Conservation (phyloP, 176 grass and related monocot species). For the Zoysia pacifica region DNA sequence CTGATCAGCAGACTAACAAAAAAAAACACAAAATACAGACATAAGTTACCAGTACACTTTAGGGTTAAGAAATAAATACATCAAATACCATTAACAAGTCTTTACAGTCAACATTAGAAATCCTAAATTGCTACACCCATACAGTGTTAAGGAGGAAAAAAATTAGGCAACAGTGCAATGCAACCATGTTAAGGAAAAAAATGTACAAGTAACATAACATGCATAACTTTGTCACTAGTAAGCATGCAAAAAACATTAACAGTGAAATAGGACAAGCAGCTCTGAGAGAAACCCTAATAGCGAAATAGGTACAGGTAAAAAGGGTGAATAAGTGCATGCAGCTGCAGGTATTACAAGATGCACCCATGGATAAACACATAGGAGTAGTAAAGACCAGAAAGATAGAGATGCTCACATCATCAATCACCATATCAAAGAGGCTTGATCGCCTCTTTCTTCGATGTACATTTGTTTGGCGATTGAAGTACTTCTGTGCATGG, state of each 20-base stretch:
- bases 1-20: conserved; percentile 38
- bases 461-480: conserved; percentile 56
- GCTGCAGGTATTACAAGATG: neutral
- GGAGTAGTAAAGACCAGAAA: neutral
- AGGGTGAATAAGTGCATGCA: neutral
- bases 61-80: neutral
- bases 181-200: neutral
- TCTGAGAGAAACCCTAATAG: neutral
- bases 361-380: neutral
- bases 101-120: neutral
- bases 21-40: too few relatives aligned
- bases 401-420: conserved; percentile 48
- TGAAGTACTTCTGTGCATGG: conserved; percentile 78
- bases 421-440: conserved; percentile 65
- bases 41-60: conserved; percentile 5
- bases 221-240: neutral
- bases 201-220: neutral
- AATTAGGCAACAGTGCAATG: neutral
- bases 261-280: neutral
- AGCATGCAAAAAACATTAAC: neutral
- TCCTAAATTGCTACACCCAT: neutral
- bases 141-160: neutral
- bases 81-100: neutral
- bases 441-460: conserved; percentile 69
- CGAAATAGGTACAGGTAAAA: neutral